These are phyloP conservation scores for Pichia pseudocactophila DNA, from an alignment of 805 yeast genomes.

Conservation along the genomic window DNA sequence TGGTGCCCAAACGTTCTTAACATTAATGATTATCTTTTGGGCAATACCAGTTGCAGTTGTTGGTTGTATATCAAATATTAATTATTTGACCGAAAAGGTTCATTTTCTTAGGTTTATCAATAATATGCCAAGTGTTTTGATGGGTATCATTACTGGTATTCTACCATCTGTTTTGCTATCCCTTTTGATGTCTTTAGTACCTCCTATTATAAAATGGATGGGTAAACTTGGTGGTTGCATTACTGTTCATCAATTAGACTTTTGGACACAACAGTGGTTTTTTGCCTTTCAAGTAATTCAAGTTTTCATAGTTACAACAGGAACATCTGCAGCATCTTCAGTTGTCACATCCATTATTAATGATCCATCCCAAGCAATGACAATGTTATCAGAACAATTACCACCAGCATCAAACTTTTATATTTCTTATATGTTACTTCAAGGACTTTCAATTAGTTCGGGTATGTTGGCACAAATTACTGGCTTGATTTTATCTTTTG, in stretches of 20 bases:
- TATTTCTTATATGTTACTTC: constrained; percentile 70
- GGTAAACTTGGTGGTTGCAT: constrained; percentile 70
- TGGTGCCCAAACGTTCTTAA: constrained; percentile 55
- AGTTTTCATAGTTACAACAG: constrained; percentile 76
- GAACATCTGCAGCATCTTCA: constrained; percentile 78
- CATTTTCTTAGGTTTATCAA: constrained; percentile 69
- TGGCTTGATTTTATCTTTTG: constrained; percentile 58
- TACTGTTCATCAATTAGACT: constrained; percentile 64
- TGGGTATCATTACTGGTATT: constrained; percentile 83
- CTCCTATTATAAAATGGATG: constrained; percentile 69
- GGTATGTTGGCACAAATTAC: constrained; percentile 70
- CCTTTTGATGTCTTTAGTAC: constrained; percentile 76
- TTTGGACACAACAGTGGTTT: constrained; percentile 80
- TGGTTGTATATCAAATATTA: constrained; percentile 85
- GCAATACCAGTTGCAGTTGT: constrained; percentile 96
- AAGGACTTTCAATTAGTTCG: constrained; percentile 74
- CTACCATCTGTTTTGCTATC: constrained; percentile 79
- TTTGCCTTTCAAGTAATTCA: constrained; percentile 88
- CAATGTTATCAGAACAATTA: constrained; percentile 60
- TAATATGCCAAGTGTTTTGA: constrained; percentile 57
- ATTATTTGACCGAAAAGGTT: constrained; percentile 59
- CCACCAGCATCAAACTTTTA: constrained; percentile 91
- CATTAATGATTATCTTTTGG: constrained; percentile 78
- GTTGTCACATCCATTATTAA: constrained; percentile 60
- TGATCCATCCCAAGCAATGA: constrained; percentile 65